Evolutionary conservation across 306 rosid genomes (phyloP).

Genomic region (Psophocarpus tetragonolobus): DNA sequence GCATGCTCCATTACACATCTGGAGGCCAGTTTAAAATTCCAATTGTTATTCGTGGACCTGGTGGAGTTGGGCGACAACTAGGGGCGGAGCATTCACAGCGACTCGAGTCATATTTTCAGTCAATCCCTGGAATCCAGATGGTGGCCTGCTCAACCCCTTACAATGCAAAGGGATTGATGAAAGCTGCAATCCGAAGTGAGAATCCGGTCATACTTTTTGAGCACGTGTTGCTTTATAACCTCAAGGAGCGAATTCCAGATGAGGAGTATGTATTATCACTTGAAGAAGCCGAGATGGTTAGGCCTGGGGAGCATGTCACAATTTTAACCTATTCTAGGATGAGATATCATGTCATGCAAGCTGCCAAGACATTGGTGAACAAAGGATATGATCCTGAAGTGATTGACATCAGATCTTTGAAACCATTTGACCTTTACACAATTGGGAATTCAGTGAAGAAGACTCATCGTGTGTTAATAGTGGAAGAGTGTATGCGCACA

Average conservation of each 20-base stretch:
- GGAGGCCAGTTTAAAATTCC: constrained; percentile 96
- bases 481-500: constrained; percentile 93
- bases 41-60: constrained; percentile 90
- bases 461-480: constrained; percentile 88
- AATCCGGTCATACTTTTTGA: constrained; percentile 96
- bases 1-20: constrained; percentile 96
- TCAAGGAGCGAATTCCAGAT: constrained; percentile 87
- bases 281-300: constrained; percentile 93
- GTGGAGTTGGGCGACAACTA: constrained; percentile 94
- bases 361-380: constrained; percentile 87
- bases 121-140: constrained; percentile 95
- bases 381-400: constrained; percentile 93
- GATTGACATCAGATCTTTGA: constrained; percentile 87
- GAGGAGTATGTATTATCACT: constrained; percentile 84
- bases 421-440: constrained; percentile 85
- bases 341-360: constrained; percentile 99
- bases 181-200: constrained; percentile 90
- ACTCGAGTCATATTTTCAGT: constrained; percentile 87
- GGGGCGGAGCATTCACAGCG: constrained; percentile 94
- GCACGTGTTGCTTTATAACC: constrained; percentile 86
- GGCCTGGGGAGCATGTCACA: constrained; percentile 90
- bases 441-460: constrained; percentile 90
- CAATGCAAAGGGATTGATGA: constrained; percentile 93
- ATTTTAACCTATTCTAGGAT: constrained; percentile 85
- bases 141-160: constrained; percentile 96